Percentiles rank a stretch among this genome's conserved stretches.
phyloP scores from a whole-genome alignment of 2,329 filamentous ascomycete species.

The Sphaerulina vaccinii region DNA sequence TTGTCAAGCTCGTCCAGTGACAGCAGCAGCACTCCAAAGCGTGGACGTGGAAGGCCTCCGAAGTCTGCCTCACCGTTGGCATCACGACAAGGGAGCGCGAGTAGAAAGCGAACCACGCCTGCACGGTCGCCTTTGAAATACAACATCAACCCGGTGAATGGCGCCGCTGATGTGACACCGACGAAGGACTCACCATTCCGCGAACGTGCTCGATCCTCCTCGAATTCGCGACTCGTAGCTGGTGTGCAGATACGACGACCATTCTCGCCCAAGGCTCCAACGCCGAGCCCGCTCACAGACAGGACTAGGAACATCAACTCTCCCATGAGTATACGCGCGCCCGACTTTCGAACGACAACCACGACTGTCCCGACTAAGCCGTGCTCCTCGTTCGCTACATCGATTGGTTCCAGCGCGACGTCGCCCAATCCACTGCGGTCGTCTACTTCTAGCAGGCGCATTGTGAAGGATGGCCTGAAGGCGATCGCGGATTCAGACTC shows the following conservation, averaged over 20 bases:
- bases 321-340: slow-evolving; percentile 4
- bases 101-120: no score
- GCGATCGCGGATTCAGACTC: slow-evolving; percentile 49
- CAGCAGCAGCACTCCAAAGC: slow-evolving; percentile 6
- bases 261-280: slow-evolving; percentile 6
- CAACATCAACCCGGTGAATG: slow-evolving; percentile 19
- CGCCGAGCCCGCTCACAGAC: slow-evolving; percentile 2
- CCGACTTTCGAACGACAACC: slow-evolving; percentile 6
- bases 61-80: not conserved
- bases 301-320: not conserved
- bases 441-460: slow-evolving; percentile 47
- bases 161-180: slow-evolving; percentile 15
- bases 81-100: no score
- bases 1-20: not conserved
- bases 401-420: slow-evolving; percentile 33
- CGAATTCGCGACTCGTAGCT: slow-evolving; percentile 12
- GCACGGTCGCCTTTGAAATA: slow-evolving; percentile 3
- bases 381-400: slow-evolving; percentile 30
- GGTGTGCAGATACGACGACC: slow-evolving; percentile 7
- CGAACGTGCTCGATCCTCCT: slow-evolving; percentile 8
- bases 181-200: slow-evolving; percentile 20
- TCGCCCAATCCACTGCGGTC: slow-evolving; percentile 16
- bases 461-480: slow-evolving; percentile 52
- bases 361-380: slow-evolving; percentile 3
- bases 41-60: slow-evolving; percentile 1